Evolutionary conservation across 768 basidiomycete species (phyloP).

Genomic region (Myochromella boudieri): DNA sequence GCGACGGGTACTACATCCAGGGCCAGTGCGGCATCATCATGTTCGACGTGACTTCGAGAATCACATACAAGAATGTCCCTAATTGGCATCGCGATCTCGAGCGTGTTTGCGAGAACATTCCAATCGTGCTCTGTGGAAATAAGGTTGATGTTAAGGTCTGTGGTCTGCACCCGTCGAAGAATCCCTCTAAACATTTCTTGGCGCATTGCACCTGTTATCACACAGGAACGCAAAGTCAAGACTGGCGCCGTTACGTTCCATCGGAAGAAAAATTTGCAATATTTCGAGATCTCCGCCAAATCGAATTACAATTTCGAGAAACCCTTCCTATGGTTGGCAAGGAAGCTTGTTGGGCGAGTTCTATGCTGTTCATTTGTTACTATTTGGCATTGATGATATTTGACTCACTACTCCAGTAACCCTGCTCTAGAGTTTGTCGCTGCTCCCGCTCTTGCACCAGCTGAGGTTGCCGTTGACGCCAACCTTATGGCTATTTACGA

Average conservation of each 20-base stretch:
- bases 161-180: conserved; percentile 8
- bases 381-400: background rate
- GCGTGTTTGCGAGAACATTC: conserved; percentile 99
- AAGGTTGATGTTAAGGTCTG: conserved; percentile 98
- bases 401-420: conserved; percentile 63
- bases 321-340: conserved; percentile 98
- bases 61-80: conserved; percentile 99
- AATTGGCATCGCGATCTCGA: conserved; percentile 99
- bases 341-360: conserved; percentile 94
- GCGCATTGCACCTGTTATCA: conserved; percentile 9
- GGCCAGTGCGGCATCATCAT: conserved; percentile 99
- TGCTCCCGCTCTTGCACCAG: conserved; percentile 92
- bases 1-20: conserved; percentile 95
- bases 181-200: conserved; percentile 7
- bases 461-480: conserved; percentile 85
- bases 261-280: conserved; percentile 99
- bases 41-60: conserved; percentile 99
- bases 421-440: conserved; percentile 91
- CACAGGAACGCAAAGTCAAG: conserved; percentile 98
- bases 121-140: conserved; percentile 98
- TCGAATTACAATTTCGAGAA: conserved; percentile 99
- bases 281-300: conserved; percentile 99
- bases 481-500: conserved; percentile 79
- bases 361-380: background rate
- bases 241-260: conserved; percentile 99